Evolutionary conservation across 2,329 filamentous ascomycete species (phyloP).

Genomic region (Diaporthe nobilis): DNA sequence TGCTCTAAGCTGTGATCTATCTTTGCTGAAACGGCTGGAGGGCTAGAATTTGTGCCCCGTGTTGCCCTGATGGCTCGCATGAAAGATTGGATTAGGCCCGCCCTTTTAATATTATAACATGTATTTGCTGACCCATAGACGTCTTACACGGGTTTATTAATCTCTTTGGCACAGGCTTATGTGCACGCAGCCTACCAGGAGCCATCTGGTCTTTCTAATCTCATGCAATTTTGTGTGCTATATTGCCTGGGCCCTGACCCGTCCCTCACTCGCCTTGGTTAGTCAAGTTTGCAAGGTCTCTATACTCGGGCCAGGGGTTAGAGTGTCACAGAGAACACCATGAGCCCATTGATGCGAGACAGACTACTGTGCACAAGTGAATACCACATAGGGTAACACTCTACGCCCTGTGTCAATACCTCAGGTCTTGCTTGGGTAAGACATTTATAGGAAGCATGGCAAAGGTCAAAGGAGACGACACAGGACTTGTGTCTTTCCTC

Average conservation of each 20-base stretch:
- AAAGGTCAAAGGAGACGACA: neutral
- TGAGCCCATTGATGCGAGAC: neutral
- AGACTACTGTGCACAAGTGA: no score
- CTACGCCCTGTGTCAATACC: no score
- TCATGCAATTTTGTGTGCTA: neutral
- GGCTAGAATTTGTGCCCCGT: neutral
- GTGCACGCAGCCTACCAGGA: neutral
- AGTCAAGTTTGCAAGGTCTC: neutral
- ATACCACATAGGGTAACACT: no score
- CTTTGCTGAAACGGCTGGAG: neutral
- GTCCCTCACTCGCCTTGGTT: no score
- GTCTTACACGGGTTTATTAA: conserved; percentile 17
- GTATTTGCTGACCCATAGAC: conserved; percentile 21
- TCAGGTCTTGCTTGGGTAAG: neutral
- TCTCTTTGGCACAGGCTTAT: conserved; percentile 7
- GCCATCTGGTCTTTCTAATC: neutral
- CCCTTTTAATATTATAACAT: conserved; percentile 21
- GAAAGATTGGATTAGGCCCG: conserved; percentile 12
- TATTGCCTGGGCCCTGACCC: neutral
- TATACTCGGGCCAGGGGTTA: neutral
- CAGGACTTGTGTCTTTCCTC: neutral
- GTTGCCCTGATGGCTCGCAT: conserved; percentile 2
- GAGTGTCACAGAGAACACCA: neutral
- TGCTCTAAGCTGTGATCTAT: neutral
- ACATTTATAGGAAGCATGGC: neutral